These are phyloP conservation scores for Sphagnum magellanicum DNA, from an alignment of 228 moss, liverwort and hornwort species.

Conservation along the genomic window DNA sequence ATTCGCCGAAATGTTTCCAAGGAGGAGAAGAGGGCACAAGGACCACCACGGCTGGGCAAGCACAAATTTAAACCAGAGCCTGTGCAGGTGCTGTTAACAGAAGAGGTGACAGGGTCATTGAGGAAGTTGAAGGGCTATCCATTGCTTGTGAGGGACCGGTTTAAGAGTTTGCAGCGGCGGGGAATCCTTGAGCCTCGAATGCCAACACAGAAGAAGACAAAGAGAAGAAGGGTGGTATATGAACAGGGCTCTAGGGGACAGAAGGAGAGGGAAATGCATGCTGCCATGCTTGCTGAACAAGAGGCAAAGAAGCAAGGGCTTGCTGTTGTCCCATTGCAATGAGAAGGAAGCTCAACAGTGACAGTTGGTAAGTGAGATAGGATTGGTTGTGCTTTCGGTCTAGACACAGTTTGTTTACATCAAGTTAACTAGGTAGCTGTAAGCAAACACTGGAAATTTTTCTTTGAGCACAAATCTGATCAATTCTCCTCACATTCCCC, in stretches of 20 bases:
- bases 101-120: slow-evolving; percentile 87
- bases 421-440: no score
- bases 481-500: no score
- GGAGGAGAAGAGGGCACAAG: slow-evolving; percentile 68
- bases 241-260: slow-evolving; percentile 78
- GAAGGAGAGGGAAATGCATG: slow-evolving; percentile 86
- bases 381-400: no score
- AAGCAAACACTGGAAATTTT: no score
- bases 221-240: slow-evolving; percentile 76
- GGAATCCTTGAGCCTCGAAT: slow-evolving; percentile 87
- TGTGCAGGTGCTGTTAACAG: slow-evolving; percentile 79
- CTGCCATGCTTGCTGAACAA: slow-evolving; percentile 62
- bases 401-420: no score
- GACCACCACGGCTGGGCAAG: slow-evolving; percentile 83
- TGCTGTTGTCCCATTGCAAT: slow-evolving; percentile 57
- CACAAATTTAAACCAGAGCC: slow-evolving; percentile 91
- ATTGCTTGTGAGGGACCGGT: slow-evolving; percentile 83
- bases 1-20: slow-evolving; percentile 55
- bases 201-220: slow-evolving; percentile 52
- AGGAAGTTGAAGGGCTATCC: slow-evolving; percentile 84
- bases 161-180: slow-evolving; percentile 80
- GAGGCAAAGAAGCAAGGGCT: slow-evolving; percentile 68
- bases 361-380: no score
- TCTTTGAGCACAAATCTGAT: no score
- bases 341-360: background rate